Evolutionary conservation across 169 alveolate genomes (phyloP), one percentile per base, ranked within the genome.

Genomic region (Fabrea salina): DNA sequence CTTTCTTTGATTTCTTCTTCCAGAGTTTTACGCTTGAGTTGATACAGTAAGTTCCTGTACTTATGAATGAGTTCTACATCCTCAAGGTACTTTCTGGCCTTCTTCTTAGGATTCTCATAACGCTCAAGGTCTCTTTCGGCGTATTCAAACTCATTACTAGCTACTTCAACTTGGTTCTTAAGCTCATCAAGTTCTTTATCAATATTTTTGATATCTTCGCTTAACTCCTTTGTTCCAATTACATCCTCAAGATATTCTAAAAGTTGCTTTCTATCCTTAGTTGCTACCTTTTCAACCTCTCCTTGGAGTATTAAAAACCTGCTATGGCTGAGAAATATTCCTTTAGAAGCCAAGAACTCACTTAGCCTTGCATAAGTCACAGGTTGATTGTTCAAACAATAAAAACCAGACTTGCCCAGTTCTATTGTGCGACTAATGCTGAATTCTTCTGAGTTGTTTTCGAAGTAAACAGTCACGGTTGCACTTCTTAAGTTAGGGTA

Each of bases 171-270:
- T n/a, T 79, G 59, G 22, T 84, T 82, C 3, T 82, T 89, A 47
- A 82, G 53, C 40, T 51, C 61, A 56, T 83, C 84, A 6, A 87
- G 4, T 56, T 74, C 50, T 22, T 25, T 35, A 35, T 74, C 81
- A 27, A 33, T 22, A 82, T 88, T 47, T 81, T 86, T 56, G 82
- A 88, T 44, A 88, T 84, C 82, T 84, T 92, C 81, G 80, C 87
- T 47, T 93, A 91, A 51, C 61, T 88, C 58, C 83, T 94, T 91
- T 0, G 97, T 94, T 3, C 99, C 99, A 32, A 97, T 97, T 22
- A 98, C 96, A 47, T 98, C 99, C 83, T 98, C 99, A 19, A 98
- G 82, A 80, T 96, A 97, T 82, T 97, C 99, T 32, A 98, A 88
- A 30, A 97, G 89, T 4, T 99, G 99, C 90, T 86, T 78, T 92